These are phyloP conservation scores for Camelina hispida DNA, from an alignment of 345 rosid genomes.

Conservation along the genomic window DNA sequence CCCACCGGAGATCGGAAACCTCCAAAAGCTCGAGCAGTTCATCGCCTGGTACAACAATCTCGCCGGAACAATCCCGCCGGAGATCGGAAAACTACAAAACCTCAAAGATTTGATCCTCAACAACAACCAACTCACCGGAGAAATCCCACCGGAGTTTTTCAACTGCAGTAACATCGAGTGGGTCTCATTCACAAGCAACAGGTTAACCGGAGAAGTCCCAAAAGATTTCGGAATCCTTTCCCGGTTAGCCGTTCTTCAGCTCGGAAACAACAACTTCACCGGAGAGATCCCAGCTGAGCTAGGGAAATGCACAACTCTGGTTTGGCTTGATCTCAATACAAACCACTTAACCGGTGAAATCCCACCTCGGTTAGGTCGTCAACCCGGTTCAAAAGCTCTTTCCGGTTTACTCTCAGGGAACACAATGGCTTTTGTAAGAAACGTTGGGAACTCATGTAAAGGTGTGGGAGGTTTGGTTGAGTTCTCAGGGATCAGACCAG, in stretches of 20 bases:
- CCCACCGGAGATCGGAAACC: constrained; percentile 78
- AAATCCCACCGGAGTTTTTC: constrained; percentile 78
- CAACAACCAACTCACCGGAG: constrained; percentile 79
- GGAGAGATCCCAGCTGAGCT: constrained; percentile 89
- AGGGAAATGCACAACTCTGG: constrained; percentile 83
- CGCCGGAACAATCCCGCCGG: constrained; percentile 79
- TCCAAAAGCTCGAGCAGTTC: constrained; percentile 82
- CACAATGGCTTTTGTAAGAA: constrained; percentile 86
- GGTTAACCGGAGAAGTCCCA: constrained; percentile 70
- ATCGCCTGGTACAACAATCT: constrained; percentile 90
- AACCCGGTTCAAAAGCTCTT: constrained; percentile 81
- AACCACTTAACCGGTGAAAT: constrained; percentile 90
- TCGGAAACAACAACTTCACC: constrained; percentile 84
- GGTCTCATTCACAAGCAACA: constrained; percentile 90
- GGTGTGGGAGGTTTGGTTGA: constrained; percentile 95
- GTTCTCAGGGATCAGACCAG: constrained; percentile 90
- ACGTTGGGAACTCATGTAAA: constrained; percentile 91
- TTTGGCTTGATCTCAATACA: constrained; percentile 91
- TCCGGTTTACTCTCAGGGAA: constrained; percentile 81
- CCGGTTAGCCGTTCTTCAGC: constrained; percentile 87
- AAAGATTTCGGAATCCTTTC: constrained; percentile 65
- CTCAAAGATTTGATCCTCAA: constrained; percentile 86
- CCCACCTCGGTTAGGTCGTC: constrained; percentile 87
- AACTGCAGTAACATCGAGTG: constrained; percentile 87
- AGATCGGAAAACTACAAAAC: constrained; percentile 72